Base-by-base conservation (phyloP, 176 grass and related monocot species). In the Alloteropsis semialata region DNA sequence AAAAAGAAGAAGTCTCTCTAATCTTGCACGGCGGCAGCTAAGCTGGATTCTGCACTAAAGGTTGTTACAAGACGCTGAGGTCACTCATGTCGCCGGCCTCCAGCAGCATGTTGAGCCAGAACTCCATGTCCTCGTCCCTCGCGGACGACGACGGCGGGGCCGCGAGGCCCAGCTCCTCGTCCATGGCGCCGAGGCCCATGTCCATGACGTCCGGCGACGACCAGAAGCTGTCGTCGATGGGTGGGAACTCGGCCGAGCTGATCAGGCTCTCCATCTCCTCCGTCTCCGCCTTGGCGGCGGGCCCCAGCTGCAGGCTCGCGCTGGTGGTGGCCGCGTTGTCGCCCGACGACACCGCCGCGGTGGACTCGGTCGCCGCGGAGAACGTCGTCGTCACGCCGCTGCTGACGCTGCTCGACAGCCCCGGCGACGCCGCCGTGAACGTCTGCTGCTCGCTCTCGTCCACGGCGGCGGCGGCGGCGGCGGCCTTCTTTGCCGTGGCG, bases 161-260 rank as follows among this genome's bases (percentile, higher is more conserved):
- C 29, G 29, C 18, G 28, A 59, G 41, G 7, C 60, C 65, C 55
- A 80, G 44, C 68, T 85, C 83, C 51, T 78, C 51, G 73, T 82
- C 82, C 58, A 68, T 66, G 55, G 59, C 65, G 8, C 66, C 65
- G 25, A 85, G 60, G 69, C 76, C 69, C 86, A 86, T 72, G 30
- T 63, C 79, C 25, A 76, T 24, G 13, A 88, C 41, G 32, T 90
- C 79, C 34, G 79, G 48, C 58, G 87, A 88, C 28, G 72, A 78
- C 92, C 84, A 89, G 70, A 94, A 88, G 64, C 59, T 87, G 18
- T 91, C 84, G 74, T 94, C 92, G 13, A 89, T 84, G 65, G 48
- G 67, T 2, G 59, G 69, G 37, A 84, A 41, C 56, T 64, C 60
- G 9, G 22, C 65, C 1, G 88, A 80, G 81, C 65, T 89, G 45